These are phyloP conservation scores for Epichloe glyceriae DNA, from an alignment of 2,329 filamentous ascomycete species.

Conservation along the genomic window DNA sequence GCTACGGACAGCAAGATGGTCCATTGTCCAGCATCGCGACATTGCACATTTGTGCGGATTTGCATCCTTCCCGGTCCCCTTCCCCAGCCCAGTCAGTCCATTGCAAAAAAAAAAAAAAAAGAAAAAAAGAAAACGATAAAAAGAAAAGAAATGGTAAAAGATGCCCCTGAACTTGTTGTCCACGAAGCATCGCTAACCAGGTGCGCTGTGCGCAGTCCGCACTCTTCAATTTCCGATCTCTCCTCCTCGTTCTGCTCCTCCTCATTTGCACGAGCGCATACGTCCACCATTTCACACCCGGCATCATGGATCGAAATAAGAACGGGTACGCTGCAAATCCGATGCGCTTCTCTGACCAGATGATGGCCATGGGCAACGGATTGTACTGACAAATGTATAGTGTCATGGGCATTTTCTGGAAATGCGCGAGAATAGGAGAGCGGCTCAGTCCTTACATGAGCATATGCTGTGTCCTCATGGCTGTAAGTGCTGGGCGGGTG, in stretches of 20 bases:
- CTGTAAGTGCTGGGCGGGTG: slow-evolving; percentile 40
- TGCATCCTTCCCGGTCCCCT: not conserved
- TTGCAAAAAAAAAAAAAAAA: not conserved
- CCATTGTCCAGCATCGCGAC: not conserved
- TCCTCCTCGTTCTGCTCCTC: slow-evolving; percentile 85
- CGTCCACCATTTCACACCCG: slow-evolving; percentile 77
- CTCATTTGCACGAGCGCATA: slow-evolving; percentile 95
- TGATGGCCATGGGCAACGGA: not conserved
- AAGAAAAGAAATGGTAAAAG: not conserved
- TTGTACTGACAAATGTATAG: slow-evolving; percentile 25
- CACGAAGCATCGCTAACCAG: slow-evolving; percentile 1
- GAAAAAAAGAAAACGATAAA: rapidly evolving
- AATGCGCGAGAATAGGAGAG: slow-evolving; percentile 85
- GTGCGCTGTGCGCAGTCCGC: slow-evolving; percentile 50
- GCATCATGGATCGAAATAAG: slow-evolving; percentile 86
- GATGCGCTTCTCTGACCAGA: not conserved
- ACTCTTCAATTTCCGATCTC: slow-evolving; percentile 97
- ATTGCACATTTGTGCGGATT: not conserved
- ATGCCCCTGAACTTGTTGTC: not conserved
- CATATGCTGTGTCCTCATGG: slow-evolving; percentile 87
- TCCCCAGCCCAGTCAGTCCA: not conserved
- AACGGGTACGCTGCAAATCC: slow-evolving; percentile 49
- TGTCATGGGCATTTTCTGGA: slow-evolving; percentile 84
- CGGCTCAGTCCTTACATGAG: slow-evolving; percentile 90
- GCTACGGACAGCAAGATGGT: not conserved